Base-by-base conservation (phyloP, 495 filamentous ascomycete genomes). In the Podospora appendiculata region DNA sequence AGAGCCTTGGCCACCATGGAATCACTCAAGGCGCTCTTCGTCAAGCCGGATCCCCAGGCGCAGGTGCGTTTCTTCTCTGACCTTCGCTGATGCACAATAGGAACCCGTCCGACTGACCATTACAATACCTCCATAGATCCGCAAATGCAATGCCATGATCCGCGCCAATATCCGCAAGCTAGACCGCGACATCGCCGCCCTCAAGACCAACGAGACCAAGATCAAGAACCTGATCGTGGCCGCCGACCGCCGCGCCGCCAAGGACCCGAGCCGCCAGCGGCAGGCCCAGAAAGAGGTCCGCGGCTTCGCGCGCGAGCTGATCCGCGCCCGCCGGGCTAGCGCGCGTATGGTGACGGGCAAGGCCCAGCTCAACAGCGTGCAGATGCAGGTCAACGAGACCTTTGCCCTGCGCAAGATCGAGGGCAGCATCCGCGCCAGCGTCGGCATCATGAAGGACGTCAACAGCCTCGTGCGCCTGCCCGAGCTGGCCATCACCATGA, bases 371-470 rank as follows among this genome's bases (percentile, higher is more conserved):
- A 84, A 87, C 70, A 90, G 85, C 64, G 94, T 98, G 50, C 84
- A 90, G 59, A 96, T 96, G 94, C 94, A 97, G 69, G 94, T 98
- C 56, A 89, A 88, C 61, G 92, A 97, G 70, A 92, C 94, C 2
- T 98, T 97, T 63, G 88, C 89, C 6, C 84, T 96, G 61, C 84
- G 91, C 56, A 95, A 95, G 76, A 96, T 97, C 58, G 92, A 96
- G 75, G 94, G 94, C 41, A 89, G 83, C 65, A 88, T 98, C 57
- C 77, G 83, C 49, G 88, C 87, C 45, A 86, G 80, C 52, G 92
- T 92, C 11, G 87, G 87, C 14, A 90, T 98, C 56, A 96, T 98
- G 93, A 90, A 89, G 68, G 90, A 97, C 67, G 91, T 98, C 45
- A 98, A 98, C 66, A 79, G 76, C 3, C 73, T 97, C 7, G 80